Conservation (phyloP, 768 basidiomycete species). For the Serpula lacrymans region DNA sequence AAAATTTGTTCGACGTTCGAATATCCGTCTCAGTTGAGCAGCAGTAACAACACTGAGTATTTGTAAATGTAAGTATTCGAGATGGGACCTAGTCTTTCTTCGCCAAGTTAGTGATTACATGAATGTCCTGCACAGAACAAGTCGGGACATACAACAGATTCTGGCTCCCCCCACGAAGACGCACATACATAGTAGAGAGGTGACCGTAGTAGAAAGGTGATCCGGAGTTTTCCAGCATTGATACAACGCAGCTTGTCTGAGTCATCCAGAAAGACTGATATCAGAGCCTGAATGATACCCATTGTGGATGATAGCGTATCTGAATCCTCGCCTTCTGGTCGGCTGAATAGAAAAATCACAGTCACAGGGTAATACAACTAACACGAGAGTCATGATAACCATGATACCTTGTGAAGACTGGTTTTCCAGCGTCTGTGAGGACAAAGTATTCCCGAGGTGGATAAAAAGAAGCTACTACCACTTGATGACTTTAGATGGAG, state of each 20-base stretch:
- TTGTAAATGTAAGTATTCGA: conserved; percentile 94
- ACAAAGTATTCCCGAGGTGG: conserved; percentile 83
- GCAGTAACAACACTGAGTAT: conserved; percentile 88
- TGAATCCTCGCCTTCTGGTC: conserved; percentile 50
- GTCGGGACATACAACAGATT: conserved; percentile 76
- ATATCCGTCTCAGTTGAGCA: conserved; percentile 79
- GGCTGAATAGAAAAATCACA: conserved; percentile 31
- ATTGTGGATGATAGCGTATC: conserved; percentile 76
- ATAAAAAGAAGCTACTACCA: conserved; percentile 19
- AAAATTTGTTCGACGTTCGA: conserved; percentile 88
- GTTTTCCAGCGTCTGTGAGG: conserved; percentile 94
- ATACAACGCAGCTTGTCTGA: conserved; percentile 84
- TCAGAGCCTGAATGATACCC: conserved; percentile 91
- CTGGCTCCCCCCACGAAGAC: conserved; percentile 94
- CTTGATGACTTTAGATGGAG: conserved; percentile 9
- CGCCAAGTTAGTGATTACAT: conserved; percentile 35
- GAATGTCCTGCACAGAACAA: neutral
- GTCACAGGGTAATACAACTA: conserved; percentile 6
- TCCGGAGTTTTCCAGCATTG: conserved; percentile 75
- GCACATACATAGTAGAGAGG: conserved; percentile 92
- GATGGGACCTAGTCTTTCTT: conserved; percentile 88
- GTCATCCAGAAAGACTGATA: conserved; percentile 94
- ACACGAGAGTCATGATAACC: conserved; percentile 5
- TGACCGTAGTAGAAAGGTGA: conserved; percentile 81
- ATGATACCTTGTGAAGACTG: conserved; percentile 84